A percentile compares a stretch with the other conserved stretches of the same genome.
These are phyloP conservation scores for Ustulina deusta DNA, from an alignment of 2,329 filamentous ascomycete genomes.

Conservation along the genomic window DNA sequence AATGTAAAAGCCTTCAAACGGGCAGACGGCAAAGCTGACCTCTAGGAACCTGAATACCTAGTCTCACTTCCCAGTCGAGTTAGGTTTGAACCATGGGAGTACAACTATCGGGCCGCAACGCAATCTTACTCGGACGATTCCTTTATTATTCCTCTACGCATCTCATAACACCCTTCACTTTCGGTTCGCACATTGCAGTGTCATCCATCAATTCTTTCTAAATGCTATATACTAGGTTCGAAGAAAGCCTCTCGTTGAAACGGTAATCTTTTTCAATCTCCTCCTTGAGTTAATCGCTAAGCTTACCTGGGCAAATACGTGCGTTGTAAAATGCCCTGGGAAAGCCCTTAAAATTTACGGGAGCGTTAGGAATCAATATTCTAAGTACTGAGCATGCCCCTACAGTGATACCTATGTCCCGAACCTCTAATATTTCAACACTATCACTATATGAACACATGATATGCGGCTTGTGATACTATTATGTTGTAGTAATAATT, in stretches of 20 bases:
- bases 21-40: not conserved
- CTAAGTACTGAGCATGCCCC: not conserved
- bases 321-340: not conserved
- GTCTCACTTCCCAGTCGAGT: no score
- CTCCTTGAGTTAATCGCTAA: not conserved
- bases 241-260: not conserved
- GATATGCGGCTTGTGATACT: not conserved
- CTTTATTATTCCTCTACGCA: no score
- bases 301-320: not conserved
- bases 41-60: not conserved
- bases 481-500: conserved; percentile 1
- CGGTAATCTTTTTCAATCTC: not conserved
- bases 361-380: not conserved
- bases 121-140: no score
- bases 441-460: not conserved
- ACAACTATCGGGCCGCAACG: no score
- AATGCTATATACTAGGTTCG: not conserved
- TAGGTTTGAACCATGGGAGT: no score
- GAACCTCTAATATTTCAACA: not conserved
- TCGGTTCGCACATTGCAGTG: no score
- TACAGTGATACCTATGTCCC: no score
- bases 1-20: not conserved
- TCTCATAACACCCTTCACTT: no score
- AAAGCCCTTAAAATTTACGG: not conserved
- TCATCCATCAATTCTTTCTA: no score